Percentiles rank a stretch among this genome's conserved stretches.
Conservation (phyloP, 2,329 filamentous ascomycete genomes). For the Eurotiales sp. region DNA sequence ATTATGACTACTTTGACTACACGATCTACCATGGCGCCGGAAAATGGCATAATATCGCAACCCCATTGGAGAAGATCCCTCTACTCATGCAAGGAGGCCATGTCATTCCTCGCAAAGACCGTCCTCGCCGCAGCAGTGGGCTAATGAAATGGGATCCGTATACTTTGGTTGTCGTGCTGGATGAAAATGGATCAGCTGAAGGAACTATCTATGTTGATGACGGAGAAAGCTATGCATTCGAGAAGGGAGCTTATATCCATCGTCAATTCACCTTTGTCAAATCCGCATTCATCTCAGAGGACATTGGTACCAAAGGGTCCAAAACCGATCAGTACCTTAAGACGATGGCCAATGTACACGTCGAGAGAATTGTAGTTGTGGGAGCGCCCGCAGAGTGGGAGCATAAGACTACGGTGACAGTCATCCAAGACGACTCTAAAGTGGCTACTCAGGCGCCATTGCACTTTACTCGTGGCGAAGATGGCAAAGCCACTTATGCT, state of each 20-base stretch:
- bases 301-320: conserved; percentile 59
- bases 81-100: conserved; percentile 91
- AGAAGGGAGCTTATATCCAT: conserved; percentile 83
- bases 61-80: conserved; percentile 81
- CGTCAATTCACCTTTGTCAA: conserved; percentile 67
- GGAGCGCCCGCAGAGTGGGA: conserved; percentile 73
- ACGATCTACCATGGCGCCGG: conserved; percentile 69
- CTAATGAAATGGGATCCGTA: conserved; percentile 95
- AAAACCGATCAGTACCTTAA: conserved; percentile 73
- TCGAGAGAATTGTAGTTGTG: conserved; percentile 82
- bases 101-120: conserved; percentile 84
- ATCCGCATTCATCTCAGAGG: conserved; percentile 63
- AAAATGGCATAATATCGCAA: conserved; percentile 64
- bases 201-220: conserved; percentile 90
- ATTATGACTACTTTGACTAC: conserved; percentile 95
- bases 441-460: conserved; percentile 50
- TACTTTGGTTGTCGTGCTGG: conserved; percentile 76
- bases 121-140: conserved; percentile 75
- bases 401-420: conserved; percentile 54
- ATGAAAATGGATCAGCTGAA: conserved; percentile 65
- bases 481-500: conserved; percentile 58
- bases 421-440: conserved; percentile 46
- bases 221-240: conserved; percentile 85
- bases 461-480: conserved; percentile 52
- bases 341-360: conserved; percentile 69